Percentiles rank a stretch among this genome's conserved stretches.
Evolutionary conservation across 352 stramenopile species (phyloP).

Genomic region (Phytophthora agathidicida): DNA sequence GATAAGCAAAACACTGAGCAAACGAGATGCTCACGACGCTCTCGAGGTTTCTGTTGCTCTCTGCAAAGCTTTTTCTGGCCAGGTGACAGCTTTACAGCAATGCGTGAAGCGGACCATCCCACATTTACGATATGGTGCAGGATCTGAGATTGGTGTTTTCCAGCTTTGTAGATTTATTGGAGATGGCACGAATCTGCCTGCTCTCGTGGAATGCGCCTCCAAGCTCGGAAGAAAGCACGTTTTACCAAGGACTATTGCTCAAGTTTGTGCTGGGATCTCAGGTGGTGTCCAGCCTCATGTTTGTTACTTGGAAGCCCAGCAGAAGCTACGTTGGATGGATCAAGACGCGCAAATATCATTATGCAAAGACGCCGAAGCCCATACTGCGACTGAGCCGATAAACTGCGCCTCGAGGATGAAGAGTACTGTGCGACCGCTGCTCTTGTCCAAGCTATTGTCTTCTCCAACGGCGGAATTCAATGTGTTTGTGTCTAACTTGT

Average conservation of each 20-base stretch:
- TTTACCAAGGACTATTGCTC: slow-evolving; percentile 19
- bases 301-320: slow-evolving; percentile 51
- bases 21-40: slow-evolving; percentile 17
- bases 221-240: slow-evolving; percentile 29
- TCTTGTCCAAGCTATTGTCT: slow-evolving; percentile 10
- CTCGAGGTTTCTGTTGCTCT: slow-evolving; percentile 12
- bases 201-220: slow-evolving; percentile 29
- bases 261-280: slow-evolving; percentile 36
- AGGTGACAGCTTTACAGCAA: slow-evolving; percentile 27
- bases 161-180: slow-evolving; percentile 32
- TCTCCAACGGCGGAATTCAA: neutral
- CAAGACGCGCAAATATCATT: slow-evolving; percentile 29
- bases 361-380: slow-evolving; percentile 30
- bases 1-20: slow-evolving; percentile 30
- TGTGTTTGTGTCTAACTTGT: slow-evolving; percentile 36
- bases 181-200: slow-evolving; percentile 12
- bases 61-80: slow-evolving; percentile 21
- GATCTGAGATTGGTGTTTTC: slow-evolving; percentile 20
- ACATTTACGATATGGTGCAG: slow-evolving; percentile 12
- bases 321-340: slow-evolving; percentile 61
- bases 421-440: neutral
- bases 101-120: slow-evolving; percentile 36
- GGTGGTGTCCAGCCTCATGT: slow-evolving; percentile 26
- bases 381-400: slow-evolving; percentile 28
- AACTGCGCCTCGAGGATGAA: slow-evolving; percentile 40